phyloP scores from a whole-genome alignment of 257 asterid genomes.

The Salvia miltiorrhiza region DNA sequence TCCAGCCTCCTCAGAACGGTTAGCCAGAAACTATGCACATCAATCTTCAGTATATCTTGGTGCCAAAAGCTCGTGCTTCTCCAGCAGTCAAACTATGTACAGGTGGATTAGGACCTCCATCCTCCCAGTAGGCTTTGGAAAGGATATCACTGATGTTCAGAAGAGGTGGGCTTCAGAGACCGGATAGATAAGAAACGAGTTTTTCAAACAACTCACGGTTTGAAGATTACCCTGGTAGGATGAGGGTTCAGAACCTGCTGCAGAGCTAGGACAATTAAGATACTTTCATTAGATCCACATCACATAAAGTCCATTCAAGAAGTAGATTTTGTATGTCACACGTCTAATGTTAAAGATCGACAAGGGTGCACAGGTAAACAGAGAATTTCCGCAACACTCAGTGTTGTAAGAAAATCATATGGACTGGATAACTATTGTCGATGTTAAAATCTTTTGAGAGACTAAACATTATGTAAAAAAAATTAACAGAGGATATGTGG shows the following conservation, averaged over 20 bases:
- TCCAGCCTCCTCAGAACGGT: slow-evolving; percentile 20
- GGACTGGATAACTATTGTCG: too few species aligned
- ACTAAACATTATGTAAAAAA: too few species aligned
- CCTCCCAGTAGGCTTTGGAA: neutral
- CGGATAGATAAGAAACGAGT: neutral
- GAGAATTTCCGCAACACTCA: too few species aligned
- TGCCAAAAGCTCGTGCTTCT: slow-evolving; percentile 18
- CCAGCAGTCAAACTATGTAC: slow-evolving; percentile 22
- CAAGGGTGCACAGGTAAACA: too few species aligned
- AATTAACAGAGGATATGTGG: too few species aligned
- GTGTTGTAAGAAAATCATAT: too few species aligned
- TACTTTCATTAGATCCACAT: neutral
- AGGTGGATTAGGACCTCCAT: slow-evolving; percentile 14
- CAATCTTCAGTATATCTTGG: slow-evolving; percentile 10
- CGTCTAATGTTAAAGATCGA: too few species aligned
- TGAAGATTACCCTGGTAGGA: neutral
- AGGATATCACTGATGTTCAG: neutral
- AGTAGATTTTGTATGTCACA: neutral
- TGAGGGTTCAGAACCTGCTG: neutral
- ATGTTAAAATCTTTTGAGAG: too few species aligned
- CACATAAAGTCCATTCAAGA: neutral
- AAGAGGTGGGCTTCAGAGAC: slow-evolving; percentile 2
- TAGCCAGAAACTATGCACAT: slow-evolving; percentile 24
- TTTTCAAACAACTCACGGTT: neutral
- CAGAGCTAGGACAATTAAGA: neutral